Base-by-base conservation (phyloP, 352 stramenopile genomes). In the Peronosclerospora sorghi region DNA sequence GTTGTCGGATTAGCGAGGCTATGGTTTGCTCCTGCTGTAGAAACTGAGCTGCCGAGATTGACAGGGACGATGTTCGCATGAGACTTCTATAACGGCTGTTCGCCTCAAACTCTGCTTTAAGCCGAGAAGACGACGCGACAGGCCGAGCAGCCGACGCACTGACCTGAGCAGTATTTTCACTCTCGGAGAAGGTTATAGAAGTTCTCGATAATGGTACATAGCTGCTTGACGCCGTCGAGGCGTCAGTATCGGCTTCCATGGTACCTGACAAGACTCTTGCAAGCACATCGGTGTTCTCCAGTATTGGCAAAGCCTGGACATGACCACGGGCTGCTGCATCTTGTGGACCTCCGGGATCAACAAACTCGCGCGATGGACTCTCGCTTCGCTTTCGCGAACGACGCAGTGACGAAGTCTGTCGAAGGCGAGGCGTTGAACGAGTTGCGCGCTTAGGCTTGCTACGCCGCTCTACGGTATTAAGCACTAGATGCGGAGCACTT, bases 21-120 rank as follows among this genome's bases (percentile, higher is more conserved):
- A 90, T 86, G n/a, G 70, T 87, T 44, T 86, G 65, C 42, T 90
- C 73, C 55, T 90, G 78, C 39, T 86, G 73, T 30, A 86, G 45
- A 39, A 78, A 90, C 54, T 87, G 78, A 30, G 69, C 58, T 1
- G 67, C 62, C 2, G 74, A 84, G 29, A 90, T 83, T 8, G 71
- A 79, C 41, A 85, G 68, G 13, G 35, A 18, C 23, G 69, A 53
- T 30, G 71, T 73, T 50, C 81, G 68, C n/a, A 59, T 52, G 14
- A 51, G 41, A n/a, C 27, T 26, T 26, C 21, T 3, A 26, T 6
- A 7, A 26, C 21, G 6, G 3, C 41, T 29, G 8, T 51, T 61
- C 34, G 9, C 47, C 23, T 59, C 42, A 15, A 32, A 38, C 12
- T 41, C 19, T 36, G 51, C 39, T 21, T 50, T 38, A 19, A 56